phyloP scores from a whole-genome alignment of 1,284 basidiomycete species.

The Tranzscheliella williamsii region DNA sequence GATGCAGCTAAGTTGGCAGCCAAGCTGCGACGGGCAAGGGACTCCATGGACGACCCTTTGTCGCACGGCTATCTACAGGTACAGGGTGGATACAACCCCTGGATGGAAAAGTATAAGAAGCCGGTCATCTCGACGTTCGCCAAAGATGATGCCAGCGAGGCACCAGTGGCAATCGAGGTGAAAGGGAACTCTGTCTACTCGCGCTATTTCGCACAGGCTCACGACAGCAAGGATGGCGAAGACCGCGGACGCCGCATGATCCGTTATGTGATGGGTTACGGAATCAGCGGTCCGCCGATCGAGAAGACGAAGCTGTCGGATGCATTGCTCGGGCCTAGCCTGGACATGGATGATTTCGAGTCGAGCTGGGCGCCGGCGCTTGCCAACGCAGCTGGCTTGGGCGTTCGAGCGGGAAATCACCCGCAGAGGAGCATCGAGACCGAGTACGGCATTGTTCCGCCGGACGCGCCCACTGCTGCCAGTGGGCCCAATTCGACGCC shows the following conservation, averaged over 20 bases:
- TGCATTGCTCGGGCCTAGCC: conserved; percentile 47
- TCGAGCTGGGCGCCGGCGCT: conserved; percentile 50
- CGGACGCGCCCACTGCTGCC: conserved; percentile 19
- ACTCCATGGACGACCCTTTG: conserved; percentile 38
- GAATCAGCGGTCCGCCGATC: conserved; percentile 55
- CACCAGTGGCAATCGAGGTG: conserved; percentile 34
- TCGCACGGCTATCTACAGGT: conserved; percentile 5
- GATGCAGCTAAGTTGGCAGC: conserved; percentile 51
- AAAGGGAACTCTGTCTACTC: conserved; percentile 39
- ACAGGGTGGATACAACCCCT: conserved; percentile 29
- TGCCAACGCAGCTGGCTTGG: conserved; percentile 47
- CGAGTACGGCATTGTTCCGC: conserved; percentile 29
- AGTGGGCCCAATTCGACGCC: conserved; percentile 58
- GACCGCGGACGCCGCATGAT: conserved; percentile 20
- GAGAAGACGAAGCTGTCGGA: conserved; percentile 43
- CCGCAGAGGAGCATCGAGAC: conserved; percentile 12
- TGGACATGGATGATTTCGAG: conserved; percentile 54
- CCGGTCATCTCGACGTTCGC: conserved; percentile 47
- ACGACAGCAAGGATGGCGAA: conserved; percentile 21
- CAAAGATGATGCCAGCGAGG: conserved; percentile 26
- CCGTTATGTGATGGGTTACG: conserved; percentile 56
- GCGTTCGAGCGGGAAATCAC: conserved; percentile 9
- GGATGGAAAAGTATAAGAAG: conserved; percentile 43
- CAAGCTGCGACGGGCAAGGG: conserved; percentile 46
- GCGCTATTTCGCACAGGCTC: conserved; percentile 26